Evolutionary conservation across 225 moss, liverwort and hornwort genomes (phyloP).

Genomic region (Rhytidiadelphus loreus): DNA sequence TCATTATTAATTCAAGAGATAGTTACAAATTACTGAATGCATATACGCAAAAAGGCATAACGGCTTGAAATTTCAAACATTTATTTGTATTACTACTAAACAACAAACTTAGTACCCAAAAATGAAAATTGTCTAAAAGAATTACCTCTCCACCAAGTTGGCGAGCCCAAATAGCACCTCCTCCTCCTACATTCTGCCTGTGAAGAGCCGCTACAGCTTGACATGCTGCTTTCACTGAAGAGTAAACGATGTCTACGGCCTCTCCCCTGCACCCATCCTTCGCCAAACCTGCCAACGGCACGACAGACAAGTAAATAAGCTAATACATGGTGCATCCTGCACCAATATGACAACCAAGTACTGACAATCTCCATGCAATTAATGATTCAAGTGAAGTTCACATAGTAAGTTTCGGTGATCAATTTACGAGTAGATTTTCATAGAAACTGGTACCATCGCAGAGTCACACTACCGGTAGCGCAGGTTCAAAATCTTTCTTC

Average conservation of each 20-base stretch:
- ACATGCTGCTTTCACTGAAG: constrained; percentile 71
- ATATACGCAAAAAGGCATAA: background rate
- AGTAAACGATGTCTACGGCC: constrained; percentile 61
- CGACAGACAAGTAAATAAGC: background rate
- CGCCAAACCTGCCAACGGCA: constrained; percentile 42
- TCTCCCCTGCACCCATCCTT: constrained; percentile 83
- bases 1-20: background rate
- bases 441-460: background rate
- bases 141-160: constrained; percentile 96
- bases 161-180: constrained; percentile 79
- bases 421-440: background rate
- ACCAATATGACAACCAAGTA: background rate
- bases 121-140: background rate
- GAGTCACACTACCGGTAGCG: background rate
- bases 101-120: background rate
- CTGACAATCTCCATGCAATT: background rate
- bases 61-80: background rate
- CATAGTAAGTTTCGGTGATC: background rate
- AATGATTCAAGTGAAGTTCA: background rate
- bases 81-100: background rate
- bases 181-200: constrained; percentile 47
- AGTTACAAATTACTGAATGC: too few species aligned
- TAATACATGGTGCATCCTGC: background rate
- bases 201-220: constrained; percentile 82
- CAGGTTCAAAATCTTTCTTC: background rate